Evolutionary conservation across 2,329 filamentous ascomycete genomes (phyloP).

Genomic region (Trichoderma simmonsii): DNA sequence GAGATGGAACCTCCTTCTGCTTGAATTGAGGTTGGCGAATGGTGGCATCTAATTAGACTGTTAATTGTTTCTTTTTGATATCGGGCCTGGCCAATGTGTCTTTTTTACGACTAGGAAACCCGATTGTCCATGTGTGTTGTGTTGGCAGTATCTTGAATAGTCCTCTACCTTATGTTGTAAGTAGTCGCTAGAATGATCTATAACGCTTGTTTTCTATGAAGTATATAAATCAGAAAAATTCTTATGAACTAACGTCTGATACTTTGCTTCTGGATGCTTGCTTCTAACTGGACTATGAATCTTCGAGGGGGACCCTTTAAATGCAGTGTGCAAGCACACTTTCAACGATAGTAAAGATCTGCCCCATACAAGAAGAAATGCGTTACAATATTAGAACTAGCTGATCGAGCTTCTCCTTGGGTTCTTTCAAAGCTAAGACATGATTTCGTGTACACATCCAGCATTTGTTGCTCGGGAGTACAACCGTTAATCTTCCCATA

Average conservation of each 20-base stretch:
- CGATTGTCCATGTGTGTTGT: neutral
- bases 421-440: too few relatives aligned
- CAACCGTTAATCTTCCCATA: neutral
- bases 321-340: too few relatives aligned
- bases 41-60: neutral
- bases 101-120: neutral
- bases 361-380: neutral
- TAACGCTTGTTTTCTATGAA: too few relatives aligned
- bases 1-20: neutral
- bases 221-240: too few relatives aligned
- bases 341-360: too few relatives aligned
- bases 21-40: neutral
- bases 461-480: neutral
- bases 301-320: too few relatives aligned
- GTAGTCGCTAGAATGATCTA: too few relatives aligned
- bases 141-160: too few relatives aligned
- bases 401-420: neutral
- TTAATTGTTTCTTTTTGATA: neutral
- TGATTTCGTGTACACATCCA: fast-evolving
- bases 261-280: too few relatives aligned
- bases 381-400: neutral
- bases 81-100: neutral
- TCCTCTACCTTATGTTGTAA: too few relatives aligned
- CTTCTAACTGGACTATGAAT: too few relatives aligned
- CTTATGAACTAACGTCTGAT: too few relatives aligned